Base-by-base conservation (phyloP, 2,329 filamentous ascomycete genomes). In the Colletotrichum musicola region DNA sequence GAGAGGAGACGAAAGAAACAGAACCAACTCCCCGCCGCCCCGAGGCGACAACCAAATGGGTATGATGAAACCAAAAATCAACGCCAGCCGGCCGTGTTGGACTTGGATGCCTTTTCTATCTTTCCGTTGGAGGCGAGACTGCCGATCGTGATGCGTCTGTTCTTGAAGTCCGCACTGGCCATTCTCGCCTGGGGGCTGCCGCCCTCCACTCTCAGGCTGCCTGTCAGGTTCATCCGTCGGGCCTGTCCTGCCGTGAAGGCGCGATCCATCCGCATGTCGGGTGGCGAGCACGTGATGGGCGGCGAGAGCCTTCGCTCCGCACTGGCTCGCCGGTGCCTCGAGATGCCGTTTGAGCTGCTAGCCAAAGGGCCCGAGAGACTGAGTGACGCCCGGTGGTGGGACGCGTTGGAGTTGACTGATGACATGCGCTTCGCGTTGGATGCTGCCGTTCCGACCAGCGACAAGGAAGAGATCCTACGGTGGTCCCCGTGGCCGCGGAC, bases 281-380 rank as follows among this genome's bases (percentile, higher is more conserved):
- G 78, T 1, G 86, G 83, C 42, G 85, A 85, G 76, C 85, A 88
- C 40, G 80, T 76, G 72, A 89, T 82, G 14, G 87, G 86, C 13
- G 86, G 86, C 69, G 84, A 87, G 59, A 82, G 80, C 42, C 84
- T 81, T 55, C 85, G 80, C 75, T 88, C 86, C 2, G 81, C 75
- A 68, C 84, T 86, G 68, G 81, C 81, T 46, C 86, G 81, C 47
- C 86, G 81, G 62, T 86, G 80, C 50, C 87, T 81, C 47, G 85
- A 88, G 72, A 89, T 86, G 50, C 87, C 87, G 74, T 88, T 88
- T 6, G 84, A 80, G 71, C 78, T 82, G 73, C 85, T 87, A 6
- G 86, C 81, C 47, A 84, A 76, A 14, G 81, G 74, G 2, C 81
- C 80, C 27, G 82, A 77, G 75, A 85, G 80, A 71, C 77, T 77